Conservation (phyloP, 257 asterid species). For the Prunella vulgaris region DNA sequence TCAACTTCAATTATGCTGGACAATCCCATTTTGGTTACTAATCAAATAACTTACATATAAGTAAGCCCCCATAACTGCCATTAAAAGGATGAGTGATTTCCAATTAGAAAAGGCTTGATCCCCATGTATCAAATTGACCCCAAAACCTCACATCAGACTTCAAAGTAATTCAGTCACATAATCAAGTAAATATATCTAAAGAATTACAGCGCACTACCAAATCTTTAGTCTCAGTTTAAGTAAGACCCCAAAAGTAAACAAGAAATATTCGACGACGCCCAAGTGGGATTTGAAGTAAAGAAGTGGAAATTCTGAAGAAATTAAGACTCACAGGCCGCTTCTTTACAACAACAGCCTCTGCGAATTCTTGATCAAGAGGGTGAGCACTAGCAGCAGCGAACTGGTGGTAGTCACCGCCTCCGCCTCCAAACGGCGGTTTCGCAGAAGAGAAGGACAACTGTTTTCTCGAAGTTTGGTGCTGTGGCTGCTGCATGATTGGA, state of each 20-base stretch:
- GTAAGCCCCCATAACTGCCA: background rate
- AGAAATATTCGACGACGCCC: conserved; percentile 7
- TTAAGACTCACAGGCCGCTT: conserved; percentile 61
- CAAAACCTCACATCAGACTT: conserved; percentile 11
- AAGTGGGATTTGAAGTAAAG: background rate
- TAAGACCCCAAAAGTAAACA: conserved; percentile 7
- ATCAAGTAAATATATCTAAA: background rate
- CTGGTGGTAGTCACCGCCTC: conserved; percentile 55
- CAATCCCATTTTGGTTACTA: background rate
- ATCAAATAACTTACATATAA: background rate
- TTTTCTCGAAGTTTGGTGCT: conserved; percentile 42
- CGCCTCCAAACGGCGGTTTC: conserved; percentile 64
- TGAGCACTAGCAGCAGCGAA: conserved; percentile 43
- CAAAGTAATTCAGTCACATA: background rate
- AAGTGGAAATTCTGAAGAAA: background rate
- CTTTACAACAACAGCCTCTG: conserved; percentile 54
- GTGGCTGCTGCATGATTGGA: conserved; percentile 52
- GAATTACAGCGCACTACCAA: background rate
- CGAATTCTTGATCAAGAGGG: conserved; percentile 40
- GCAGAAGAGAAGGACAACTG: conserved; percentile 60
- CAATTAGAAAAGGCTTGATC: conserved; percentile 14
- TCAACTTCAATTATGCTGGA: background rate
- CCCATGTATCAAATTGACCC: conserved; percentile 5
- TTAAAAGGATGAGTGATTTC: background rate
- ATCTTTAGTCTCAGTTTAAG: background rate